Base-by-base conservation (phyloP, 345 rosid species). In the Brassica juncea region DNA sequence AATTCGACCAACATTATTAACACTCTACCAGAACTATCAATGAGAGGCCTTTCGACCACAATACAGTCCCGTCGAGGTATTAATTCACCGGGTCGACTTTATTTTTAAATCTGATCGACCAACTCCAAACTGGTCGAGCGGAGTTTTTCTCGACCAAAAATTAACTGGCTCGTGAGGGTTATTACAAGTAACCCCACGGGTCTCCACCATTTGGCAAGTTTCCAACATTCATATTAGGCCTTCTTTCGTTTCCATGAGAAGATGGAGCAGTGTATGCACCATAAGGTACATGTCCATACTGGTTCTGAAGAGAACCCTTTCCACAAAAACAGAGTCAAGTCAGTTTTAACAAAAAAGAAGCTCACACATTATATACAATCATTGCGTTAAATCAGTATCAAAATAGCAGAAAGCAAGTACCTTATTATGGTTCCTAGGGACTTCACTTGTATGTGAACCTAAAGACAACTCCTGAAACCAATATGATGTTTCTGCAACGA, bases 391-490 rank as follows among this genome's bases (percentile, higher is more conserved):
- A 35, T 34, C 37, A 34, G 64, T 19, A 19, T 34, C 7, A 55
- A 35, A 54, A 14, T 5, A 23, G 67, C 14, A 72, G 61, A 42
- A 67, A 73, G 7, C 0, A 61, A 67, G 21, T 84, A 89, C 97
- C 91, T 87, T 84, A 59, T 75, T 72, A 15, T 70, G 69, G 25
- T 64, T 73, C 44, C 86, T 82, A 19, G 83, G 54, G 63, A 70
- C 84, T 76, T 82, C 87, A 74, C 52, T 86, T 55, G 80, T 70
- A 77, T 87, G 87, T 34, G 90, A 84, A 61, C 84, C 85, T 28
- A 92, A 61, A 12, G 90, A 84, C 85, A 92, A 74, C n/a, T 86
- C 86, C 84, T 86, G 86, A 72, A 90, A 72, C 63, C 86, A 79
- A 81, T 85, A 90, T 75, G 87, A 88, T 77, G 89, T 83, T 52